Evolutionary conservation across 441 rosid species (phyloP).

Genomic region (Gossypium gossypioides): DNA sequence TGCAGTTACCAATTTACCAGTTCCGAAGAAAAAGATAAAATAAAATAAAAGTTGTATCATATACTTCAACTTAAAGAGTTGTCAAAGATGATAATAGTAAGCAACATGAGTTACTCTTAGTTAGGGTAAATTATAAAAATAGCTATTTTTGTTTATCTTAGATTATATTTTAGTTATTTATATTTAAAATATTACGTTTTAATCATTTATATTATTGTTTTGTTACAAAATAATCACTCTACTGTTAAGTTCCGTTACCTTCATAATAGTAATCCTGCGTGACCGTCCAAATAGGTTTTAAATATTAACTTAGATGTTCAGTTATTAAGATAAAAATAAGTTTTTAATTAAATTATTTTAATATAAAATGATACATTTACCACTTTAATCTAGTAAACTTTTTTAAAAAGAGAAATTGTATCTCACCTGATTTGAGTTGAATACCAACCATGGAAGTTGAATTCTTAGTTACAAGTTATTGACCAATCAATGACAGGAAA

Average conservation of each 20-base stretch:
- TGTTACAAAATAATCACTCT: no score
- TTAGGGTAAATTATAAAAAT: no score
- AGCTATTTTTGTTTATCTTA: rapidly evolving
- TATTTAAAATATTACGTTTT: no score
- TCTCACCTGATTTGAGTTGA: no score
- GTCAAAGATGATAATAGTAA: neutral
- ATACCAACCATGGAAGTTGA: no score
- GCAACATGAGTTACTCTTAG: neutral
- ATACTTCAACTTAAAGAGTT: neutral
- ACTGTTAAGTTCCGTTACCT: rapidly evolving
- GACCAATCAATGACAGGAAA: neutral
- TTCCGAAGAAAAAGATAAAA: neutral
- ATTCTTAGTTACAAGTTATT: no score
- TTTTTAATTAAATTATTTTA: no score
- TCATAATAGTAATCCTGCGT: rapidly evolving
- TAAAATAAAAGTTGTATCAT: neutral
- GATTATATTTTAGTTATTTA: no score
- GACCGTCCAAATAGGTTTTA: rapidly evolving
- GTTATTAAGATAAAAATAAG: no score
- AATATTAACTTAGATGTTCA: no score
- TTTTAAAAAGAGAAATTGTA: neutral
- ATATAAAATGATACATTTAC: neutral
- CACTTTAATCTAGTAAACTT: neutral
- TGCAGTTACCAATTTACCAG: neutral
- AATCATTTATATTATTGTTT: no score